phyloP scores from a whole-genome alignment of 2,329 filamentous ascomycete species.

The Lachnellula occidentalis region DNA sequence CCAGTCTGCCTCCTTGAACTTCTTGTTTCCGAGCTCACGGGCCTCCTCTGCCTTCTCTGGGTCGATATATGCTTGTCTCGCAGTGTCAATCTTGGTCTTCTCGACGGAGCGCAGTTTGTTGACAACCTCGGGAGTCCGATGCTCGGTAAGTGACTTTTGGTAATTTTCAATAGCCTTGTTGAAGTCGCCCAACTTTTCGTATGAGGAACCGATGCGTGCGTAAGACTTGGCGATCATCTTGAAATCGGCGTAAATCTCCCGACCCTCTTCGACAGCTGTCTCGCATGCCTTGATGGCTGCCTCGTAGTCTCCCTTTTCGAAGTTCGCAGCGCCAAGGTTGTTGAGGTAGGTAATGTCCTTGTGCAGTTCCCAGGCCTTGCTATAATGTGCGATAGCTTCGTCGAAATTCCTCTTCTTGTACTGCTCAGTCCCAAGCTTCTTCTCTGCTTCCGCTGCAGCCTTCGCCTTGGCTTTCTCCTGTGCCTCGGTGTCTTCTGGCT shows the following conservation, averaged over 20 bases:
- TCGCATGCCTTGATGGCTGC: constrained; percentile 81
- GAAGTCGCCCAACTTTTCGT: constrained; percentile 84
- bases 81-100: constrained; percentile 73
- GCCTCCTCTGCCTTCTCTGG: constrained; percentile 92
- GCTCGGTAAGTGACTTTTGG: constrained; percentile 90
- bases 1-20: constrained; percentile 97
- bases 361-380: constrained; percentile 86
- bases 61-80: constrained; percentile 78
- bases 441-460: constrained; percentile 88
- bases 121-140: constrained; percentile 90
- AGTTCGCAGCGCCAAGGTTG: constrained; percentile 89
- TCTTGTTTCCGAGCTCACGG: constrained; percentile 87
- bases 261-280: constrained; percentile 84
- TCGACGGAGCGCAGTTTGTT: constrained; percentile 88
- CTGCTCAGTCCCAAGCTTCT: constrained; percentile 84
- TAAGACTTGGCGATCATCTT: constrained; percentile 99
- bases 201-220: constrained; percentile 85
- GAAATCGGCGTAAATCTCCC: constrained; percentile 88
- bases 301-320: constrained; percentile 93
- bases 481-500: constrained; percentile 75
- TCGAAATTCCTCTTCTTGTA: constrained; percentile 99
- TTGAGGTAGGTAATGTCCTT: constrained; percentile 98
- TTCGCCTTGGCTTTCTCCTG: constrained; percentile 83
- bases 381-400: constrained; percentile 88
- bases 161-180: constrained; percentile 79